Evolutionary conservation across 805 yeast species (phyloP), one percentile per base, ranked within the genome.

Genomic region (Kuraishia borneana): DNA sequence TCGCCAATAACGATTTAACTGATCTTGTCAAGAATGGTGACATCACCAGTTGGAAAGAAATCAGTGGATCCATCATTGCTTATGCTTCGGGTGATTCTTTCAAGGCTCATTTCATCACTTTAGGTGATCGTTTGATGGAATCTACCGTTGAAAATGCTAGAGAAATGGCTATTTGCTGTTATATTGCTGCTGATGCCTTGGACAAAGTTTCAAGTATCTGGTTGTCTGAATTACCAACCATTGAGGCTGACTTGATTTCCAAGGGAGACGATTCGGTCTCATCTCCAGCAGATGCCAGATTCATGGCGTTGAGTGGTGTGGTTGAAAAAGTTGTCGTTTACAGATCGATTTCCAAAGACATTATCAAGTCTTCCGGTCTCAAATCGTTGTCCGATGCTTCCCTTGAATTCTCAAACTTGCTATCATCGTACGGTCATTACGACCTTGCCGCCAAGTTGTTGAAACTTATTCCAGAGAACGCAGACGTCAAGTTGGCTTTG

Each of bases 311-410:
- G 52, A 78, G 80, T 35, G 79, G 74, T 47, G 80, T 87, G 50
- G 81, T 84, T 34, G 94, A 83, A 53, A 88, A 88, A 56, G 70
- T 88, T 40, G 72, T 85, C 25, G 79, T 83, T 18, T 87, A 76
- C 54, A 68, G 81, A 46, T 63, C 79, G 20, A 62, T 69, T 28
- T 50, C 68, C 23, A 59, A 59, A 32, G 45, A 40, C 18, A 22
- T 33, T 10, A 58, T 64, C 2, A 51, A 51, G 12, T 47, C 62
- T 26, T 62, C 68, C 14, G 61, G 69, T 10, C 56, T 71, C 30
- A 70, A 61, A 27, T 64, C 63, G 1, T 58, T 77, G 34, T 70
- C 76, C 44, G 63, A 65, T 26, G 77, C 79, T 2, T 74, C 83
- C 40, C 65, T 84, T 42, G 97, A 92, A 56, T 92, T 82, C 54